A percentile compares a stretch with the other conserved stretches of the same genome.
phyloP scores from a whole-genome alignment of 768 basidiomycete species.

The Lyophyllum shimeji region DNA sequence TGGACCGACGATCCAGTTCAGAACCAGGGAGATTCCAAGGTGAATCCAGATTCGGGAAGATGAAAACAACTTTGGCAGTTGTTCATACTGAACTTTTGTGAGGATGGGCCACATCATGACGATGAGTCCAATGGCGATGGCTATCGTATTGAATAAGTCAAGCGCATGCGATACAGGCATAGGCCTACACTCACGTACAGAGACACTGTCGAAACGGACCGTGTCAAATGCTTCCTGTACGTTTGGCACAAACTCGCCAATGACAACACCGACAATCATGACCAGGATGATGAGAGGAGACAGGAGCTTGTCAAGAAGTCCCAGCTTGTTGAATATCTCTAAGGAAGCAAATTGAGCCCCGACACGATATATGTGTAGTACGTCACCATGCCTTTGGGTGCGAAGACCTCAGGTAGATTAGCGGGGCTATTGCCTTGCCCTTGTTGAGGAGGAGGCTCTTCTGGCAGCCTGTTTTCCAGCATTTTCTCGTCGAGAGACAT shows the following conservation, averaged over 20 bases:
- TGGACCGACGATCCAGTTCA: slow-evolving; percentile 84
- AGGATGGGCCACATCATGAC: slow-evolving; percentile 89
- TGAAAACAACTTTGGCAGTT: slow-evolving; percentile 54
- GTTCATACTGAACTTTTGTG: slow-evolving; percentile 77
- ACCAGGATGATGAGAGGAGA: slow-evolving; percentile 56
- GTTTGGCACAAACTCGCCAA: slow-evolving; percentile 64
- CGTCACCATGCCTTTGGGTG: neutral
- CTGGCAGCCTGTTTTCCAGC: neutral
- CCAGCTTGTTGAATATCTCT: slow-evolving; percentile 1
- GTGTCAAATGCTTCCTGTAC: slow-evolving; percentile 65
- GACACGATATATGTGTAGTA: neutral
- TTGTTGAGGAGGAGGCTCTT: neutral
- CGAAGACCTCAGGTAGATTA: neutral
- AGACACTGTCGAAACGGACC: slow-evolving; percentile 65
- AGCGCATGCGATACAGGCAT: neutral
- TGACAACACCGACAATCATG: slow-evolving; percentile 76
- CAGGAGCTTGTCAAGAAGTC: neutral
- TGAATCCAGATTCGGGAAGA: slow-evolving; percentile 63
- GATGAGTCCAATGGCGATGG: slow-evolving; percentile 78
- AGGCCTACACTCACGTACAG: slow-evolving; percentile 59
- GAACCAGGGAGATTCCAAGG: slow-evolving; percentile 59
- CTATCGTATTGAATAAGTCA: slow-evolving; percentile 33
- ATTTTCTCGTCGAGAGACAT: neutral
- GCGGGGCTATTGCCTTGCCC: neutral
- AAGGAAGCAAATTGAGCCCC: neutral